phyloP scores from a whole-genome alignment of 257 asterid species.

The Salvia rosmarinus region DNA sequence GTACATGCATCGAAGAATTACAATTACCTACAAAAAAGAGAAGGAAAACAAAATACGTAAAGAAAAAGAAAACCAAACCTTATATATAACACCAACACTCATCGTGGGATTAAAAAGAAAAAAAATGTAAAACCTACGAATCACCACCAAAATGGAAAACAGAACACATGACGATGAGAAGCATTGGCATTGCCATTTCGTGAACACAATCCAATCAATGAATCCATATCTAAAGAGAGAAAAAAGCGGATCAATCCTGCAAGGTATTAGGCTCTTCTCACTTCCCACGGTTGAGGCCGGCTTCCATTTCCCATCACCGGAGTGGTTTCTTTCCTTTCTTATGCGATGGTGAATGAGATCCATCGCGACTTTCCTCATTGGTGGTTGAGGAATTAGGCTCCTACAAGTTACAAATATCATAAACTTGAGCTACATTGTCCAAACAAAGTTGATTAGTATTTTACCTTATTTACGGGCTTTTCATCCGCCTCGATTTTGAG shows the following conservation, averaged over 20 bases:
- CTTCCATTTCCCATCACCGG: conserved; percentile 53
- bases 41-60: background rate
- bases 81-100: conserved; percentile 36
- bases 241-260: conserved; percentile 19
- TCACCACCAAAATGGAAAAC: conserved; percentile 39
- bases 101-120: conserved; percentile 35
- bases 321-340: conserved; percentile 50
- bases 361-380: conserved; percentile 54
- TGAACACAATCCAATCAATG: conserved; percentile 30
- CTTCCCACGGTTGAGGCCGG: conserved; percentile 47
- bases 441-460: background rate
- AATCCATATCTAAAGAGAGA: conserved; percentile 35
- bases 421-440: background rate
- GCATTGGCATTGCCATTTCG: conserved; percentile 28
- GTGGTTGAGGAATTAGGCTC: conserved; percentile 65
- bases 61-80: background rate
- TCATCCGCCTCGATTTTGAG: conserved; percentile 22
- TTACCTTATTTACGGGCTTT: conserved; percentile 58
- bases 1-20: conserved; percentile 34
- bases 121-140: conserved; percentile 20
- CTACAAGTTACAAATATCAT: conserved; percentile 29
- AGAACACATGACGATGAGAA: conserved; percentile 28
- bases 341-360: conserved; percentile 42
- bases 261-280: conserved; percentile 40
- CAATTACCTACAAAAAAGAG: conserved; percentile 17